Evolutionary conservation across 1,139 yeast species (phyloP).

Genomic region (Lodderomyces parapsilosis): DNA sequence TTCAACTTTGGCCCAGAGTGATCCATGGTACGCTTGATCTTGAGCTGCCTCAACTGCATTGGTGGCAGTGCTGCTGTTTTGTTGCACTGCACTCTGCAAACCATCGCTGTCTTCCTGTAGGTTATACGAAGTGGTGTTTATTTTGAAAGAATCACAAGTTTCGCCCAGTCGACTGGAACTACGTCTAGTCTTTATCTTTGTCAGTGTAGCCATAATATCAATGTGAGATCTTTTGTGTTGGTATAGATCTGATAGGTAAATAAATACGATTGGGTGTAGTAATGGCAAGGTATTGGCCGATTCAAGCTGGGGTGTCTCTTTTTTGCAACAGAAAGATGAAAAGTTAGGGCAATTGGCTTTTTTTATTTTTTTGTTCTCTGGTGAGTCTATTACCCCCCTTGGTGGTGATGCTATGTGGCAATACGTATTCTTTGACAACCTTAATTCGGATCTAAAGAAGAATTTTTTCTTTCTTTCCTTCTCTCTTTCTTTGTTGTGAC

Average conservation of each 20-base stretch:
- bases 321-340: too few relatives aligned
- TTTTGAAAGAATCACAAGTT: background rate
- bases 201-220: constrained; percentile 8
- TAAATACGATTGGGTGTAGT: background rate
- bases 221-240: background rate
- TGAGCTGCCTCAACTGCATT: background rate
- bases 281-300: too few relatives aligned
- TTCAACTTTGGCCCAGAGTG: constrained; percentile 33
- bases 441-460: too few relatives aligned
- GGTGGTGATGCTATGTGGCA: too few relatives aligned
- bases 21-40: constrained; percentile 18
- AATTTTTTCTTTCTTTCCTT: too few relatives aligned
- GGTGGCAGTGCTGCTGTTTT: background rate
- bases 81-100: background rate
- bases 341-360: too few relatives aligned
- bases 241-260: background rate
- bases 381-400: too few relatives aligned
- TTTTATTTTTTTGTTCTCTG: too few relatives aligned
- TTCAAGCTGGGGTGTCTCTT: too few relatives aligned
- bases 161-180: constrained; percentile 1
- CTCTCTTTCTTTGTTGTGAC: too few relatives aligned
- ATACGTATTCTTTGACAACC: too few relatives aligned
- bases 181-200: constrained; percentile 5
- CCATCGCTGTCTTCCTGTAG: background rate
- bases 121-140: constrained; percentile 1